Base-by-base conservation (phyloP, 768 basidiomycete genomes). In the Mycena metata region DNA sequence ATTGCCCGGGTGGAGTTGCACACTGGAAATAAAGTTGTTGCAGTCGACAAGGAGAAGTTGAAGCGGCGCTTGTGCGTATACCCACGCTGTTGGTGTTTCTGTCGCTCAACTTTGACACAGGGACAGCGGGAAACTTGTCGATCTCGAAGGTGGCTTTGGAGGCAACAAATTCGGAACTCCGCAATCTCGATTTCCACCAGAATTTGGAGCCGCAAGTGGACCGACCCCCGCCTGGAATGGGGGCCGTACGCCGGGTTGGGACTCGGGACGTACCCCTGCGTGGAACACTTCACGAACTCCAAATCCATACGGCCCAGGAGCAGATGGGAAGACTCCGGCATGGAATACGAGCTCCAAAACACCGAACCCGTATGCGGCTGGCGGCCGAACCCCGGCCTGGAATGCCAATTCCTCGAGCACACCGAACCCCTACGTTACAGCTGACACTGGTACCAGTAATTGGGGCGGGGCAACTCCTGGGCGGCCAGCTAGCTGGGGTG, bases 1-100 rank as follows among this genome's bases (percentile, higher is more conserved):
- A 83, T 90, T 64, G 94, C 92, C 2, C 88, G 98, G 46, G 96
- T 99, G 16, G 98, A 99, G 79, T 83, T 99, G n/a, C 91, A 95
- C 16, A 92, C 91, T 43, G 84, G 85, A 19, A 96, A 96, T 79
- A 96, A 95, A 79, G 84, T 96, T 23, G 90, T 99, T 65, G 91
- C 91, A 43, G 90, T 98, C 64, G 92, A 93, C 54, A 94, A 96
- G 75, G 85, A 87, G 50, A 94, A 93, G 75, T 79, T 97, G 21
- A 85, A 88, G 69, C 85, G 90, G 63, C 86, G 91, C 80, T 78
- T 89, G 94, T 95, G 75, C 75, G 93, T 85, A 51, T 45, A n/a
- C 26, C 42, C 24, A 36, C 17, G 54, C 39, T 64, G 9, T 45
- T 57, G 26, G 64, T 35, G 19, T 51, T 7, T 49, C 67, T 24